A percentile compares a stretch with the other conserved stretches of the same genome.
These are phyloP conservation scores for Sclerospora graminicola DNA, from an alignment of 352 stramenopile genomes.

Conservation along the genomic window DNA sequence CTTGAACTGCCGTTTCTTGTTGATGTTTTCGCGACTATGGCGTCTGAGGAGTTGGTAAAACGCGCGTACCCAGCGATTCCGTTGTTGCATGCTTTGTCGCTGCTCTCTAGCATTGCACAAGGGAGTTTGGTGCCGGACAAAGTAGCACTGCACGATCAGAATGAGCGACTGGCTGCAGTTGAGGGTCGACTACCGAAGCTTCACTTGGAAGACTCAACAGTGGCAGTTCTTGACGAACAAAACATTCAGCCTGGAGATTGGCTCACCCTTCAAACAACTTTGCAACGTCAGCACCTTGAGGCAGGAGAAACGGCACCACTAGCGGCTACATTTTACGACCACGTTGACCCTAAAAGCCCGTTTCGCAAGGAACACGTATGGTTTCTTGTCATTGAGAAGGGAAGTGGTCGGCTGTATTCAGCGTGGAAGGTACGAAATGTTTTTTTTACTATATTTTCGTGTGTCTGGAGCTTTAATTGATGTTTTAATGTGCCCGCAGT, in stretches of 20 bases:
- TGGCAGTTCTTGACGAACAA: conserved; percentile 51
- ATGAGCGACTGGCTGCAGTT: conserved; percentile 20
- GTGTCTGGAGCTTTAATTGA: neutral
- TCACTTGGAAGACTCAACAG: conserved; percentile 22
- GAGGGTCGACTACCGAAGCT: conserved; percentile 27
- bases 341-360: conserved; percentile 47
- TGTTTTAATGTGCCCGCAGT: conserved; percentile 12
- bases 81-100: conserved; percentile 40
- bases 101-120: conserved; percentile 65
- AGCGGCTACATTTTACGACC: conserved; percentile 59
- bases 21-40: conserved; percentile 59
- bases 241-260: conserved; percentile 70
- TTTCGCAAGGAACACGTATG: conserved; percentile 73
- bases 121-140: conserved; percentile 58
- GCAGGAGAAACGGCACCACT: conserved; percentile 30
- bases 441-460: neutral
- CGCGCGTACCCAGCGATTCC: conserved; percentile 46
- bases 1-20: conserved; percentile 70
- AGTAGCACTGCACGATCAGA: conserved; percentile 47
- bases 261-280: conserved; percentile 52
- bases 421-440: conserved; percentile 45
- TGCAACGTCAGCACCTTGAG: conserved; percentile 42
- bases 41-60: conserved; percentile 55
- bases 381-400: conserved; percentile 59
- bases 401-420: conserved; percentile 39